Conservation (phyloP, 1,284 basidiomycete species). For the Marasmius sp. region DNA sequence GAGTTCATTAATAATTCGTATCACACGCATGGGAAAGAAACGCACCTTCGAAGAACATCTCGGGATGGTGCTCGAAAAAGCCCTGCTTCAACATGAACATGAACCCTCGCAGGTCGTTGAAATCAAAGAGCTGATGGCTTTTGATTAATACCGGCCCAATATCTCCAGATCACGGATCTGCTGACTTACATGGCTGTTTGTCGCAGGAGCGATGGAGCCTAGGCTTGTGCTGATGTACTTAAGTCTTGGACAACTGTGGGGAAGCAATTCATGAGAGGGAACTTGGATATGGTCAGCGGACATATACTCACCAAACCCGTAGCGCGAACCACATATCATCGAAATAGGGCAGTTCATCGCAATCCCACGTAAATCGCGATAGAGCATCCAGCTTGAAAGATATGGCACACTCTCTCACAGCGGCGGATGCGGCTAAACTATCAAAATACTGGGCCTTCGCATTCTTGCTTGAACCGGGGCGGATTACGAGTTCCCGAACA, state of each 20-base stretch:
- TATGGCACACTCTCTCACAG: slow-evolving; percentile 43
- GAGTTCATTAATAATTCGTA: slow-evolving; percentile 9
- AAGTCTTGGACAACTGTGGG: slow-evolving; percentile 58
- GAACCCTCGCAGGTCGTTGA: slow-evolving; percentile 59
- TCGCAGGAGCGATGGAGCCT: slow-evolving; percentile 55
- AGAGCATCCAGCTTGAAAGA: slow-evolving; percentile 59
- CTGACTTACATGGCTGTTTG: slow-evolving; percentile 56
- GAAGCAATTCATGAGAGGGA: not conserved
- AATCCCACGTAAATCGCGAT: slow-evolving; percentile 65
- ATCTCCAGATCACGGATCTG: not conserved
- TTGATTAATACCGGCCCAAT: slow-evolving; percentile 8
- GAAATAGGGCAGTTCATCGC: slow-evolving; percentile 59
- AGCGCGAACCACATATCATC: slow-evolving; percentile 77
- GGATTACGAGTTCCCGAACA: slow-evolving; percentile 54
- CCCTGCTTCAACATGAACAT: slow-evolving; percentile 54
- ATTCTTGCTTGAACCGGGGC: slow-evolving; percentile 35
- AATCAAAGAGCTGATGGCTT: slow-evolving; percentile 58
- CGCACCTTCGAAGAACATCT: slow-evolving; percentile 55
- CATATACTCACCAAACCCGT: slow-evolving; percentile 51
- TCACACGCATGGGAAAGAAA: not conserved
- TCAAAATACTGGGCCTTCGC: slow-evolving; percentile 28
- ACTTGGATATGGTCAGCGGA: not conserved
- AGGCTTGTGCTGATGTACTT: slow-evolving; percentile 59
- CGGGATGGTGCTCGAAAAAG: slow-evolving; percentile 60
- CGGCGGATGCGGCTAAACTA: slow-evolving; percentile 41